phyloP scores from a whole-genome alignment of 371 early-diverging fungal genomes.

The Phascolomyces articulosus region DNA sequence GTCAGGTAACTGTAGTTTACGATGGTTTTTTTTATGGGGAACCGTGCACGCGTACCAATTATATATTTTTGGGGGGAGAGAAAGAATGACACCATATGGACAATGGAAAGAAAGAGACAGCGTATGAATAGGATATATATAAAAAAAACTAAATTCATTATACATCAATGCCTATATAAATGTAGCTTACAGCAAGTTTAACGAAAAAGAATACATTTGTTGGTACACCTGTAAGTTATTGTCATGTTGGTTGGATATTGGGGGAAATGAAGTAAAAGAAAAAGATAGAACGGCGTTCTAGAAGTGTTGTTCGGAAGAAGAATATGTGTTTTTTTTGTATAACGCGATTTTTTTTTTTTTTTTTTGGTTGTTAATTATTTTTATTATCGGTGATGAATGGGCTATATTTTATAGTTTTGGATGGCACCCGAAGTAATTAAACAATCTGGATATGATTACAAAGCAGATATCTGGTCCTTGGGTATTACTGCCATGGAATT shows the following conservation, averaged over 20 bases:
- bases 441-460: slow-evolving; percentile 93
- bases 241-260: too few species aligned
- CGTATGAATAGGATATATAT: too few species aligned
- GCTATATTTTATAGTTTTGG: slow-evolving; percentile 73
- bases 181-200: slow-evolving; percentile 85
- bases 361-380: background rate
- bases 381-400: background rate
- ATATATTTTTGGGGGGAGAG: too few species aligned
- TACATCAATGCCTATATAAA: background rate
- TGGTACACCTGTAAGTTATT: slow-evolving; percentile 91
- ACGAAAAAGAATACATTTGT: slow-evolving; percentile 98
- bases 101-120: too few species aligned
- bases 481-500: slow-evolving; percentile 99
- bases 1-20: slow-evolving; percentile 70
- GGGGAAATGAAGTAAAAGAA: too few species aligned
- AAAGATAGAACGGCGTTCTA: too few species aligned
- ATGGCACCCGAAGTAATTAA: slow-evolving; percentile 99
- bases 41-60: background rate
- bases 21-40: background rate
- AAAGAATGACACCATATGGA: too few species aligned
- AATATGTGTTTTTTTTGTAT: background rate
- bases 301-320: too few species aligned
- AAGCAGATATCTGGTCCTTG: slow-evolving; percentile 99
- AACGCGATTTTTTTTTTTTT: background rate
- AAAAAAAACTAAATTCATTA: background rate